Conservation (phyloP, 768 basidiomycete genomes). For the Pleurotus eryngii region DNA sequence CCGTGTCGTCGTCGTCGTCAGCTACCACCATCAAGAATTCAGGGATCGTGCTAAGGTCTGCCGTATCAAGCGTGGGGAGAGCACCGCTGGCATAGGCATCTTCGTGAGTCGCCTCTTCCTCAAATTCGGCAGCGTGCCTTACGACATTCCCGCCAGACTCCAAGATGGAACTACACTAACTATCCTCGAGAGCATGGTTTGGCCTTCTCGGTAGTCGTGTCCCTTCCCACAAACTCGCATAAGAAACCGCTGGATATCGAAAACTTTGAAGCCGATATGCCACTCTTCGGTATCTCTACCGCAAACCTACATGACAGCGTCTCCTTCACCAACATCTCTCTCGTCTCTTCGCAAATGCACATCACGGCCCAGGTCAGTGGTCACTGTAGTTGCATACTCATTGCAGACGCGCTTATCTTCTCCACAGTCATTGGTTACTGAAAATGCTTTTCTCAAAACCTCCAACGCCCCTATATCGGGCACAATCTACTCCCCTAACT, state of each 20-base stretch:
- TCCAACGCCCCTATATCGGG: conserved; percentile 47
- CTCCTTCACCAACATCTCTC: conserved; percentile 35
- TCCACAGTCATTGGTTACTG: conserved; percentile 27
- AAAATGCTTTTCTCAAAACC: conserved; percentile 26
- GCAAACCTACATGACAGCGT: conserved; percentile 31
- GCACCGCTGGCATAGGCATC: conserved; percentile 31
- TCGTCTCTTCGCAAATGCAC: conserved; percentile 31
- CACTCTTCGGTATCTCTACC: conserved; percentile 38
- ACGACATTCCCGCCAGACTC: conserved; percentile 32
- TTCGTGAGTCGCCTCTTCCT: too few species aligned
- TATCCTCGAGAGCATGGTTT: conserved; percentile 14
- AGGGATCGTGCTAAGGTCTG: conserved; percentile 28
- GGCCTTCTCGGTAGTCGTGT: conserved; percentile 32
- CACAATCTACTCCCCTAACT: conserved; percentile 32
- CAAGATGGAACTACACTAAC: conserved; percentile 7
- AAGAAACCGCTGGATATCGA: conserved; percentile 30
- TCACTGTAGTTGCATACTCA: not conserved
- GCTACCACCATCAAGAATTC: conserved; percentile 15
- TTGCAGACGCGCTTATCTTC: too few species aligned
- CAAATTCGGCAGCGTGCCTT: too few species aligned
- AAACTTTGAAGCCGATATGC: conserved; percentile 40
- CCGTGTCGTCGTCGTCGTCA: conserved; percentile 22
- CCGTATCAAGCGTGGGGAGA: conserved; percentile 19
- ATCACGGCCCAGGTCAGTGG: conserved; percentile 32
- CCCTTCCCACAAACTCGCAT: conserved; percentile 29